A percentile compares a stretch with the other conserved stretches of the same genome.
Conservation (phyloP, 257 asterid genomes). For the Penstemon newberryi region DNA sequence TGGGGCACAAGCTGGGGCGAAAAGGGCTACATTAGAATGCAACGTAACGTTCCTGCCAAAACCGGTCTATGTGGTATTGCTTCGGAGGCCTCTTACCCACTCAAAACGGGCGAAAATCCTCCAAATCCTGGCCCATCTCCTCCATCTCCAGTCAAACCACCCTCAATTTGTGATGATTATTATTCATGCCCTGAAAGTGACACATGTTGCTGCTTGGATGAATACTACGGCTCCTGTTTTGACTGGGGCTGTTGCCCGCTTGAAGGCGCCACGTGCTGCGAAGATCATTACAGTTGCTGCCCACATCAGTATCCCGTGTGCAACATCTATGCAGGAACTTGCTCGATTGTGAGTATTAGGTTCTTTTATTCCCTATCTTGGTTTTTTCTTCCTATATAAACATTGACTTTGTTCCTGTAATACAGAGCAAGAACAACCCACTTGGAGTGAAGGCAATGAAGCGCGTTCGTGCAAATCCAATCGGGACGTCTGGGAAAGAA, state of each 20-base stretch:
- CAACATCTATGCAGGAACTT: slow-evolving; percentile 47
- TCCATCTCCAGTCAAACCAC: slow-evolving; percentile 51
- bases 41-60: slow-evolving; percentile 41
- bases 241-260: slow-evolving; percentile 76
- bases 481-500: slow-evolving; percentile 32
- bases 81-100: slow-evolving; percentile 59
- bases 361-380: not conserved
- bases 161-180: slow-evolving; percentile 48
- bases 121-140: slow-evolving; percentile 34
- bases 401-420: not conserved
- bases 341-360: slow-evolving; percentile 43
- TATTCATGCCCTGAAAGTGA: slow-evolving; percentile 44
- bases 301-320: slow-evolving; percentile 68
- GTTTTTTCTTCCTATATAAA: not conserved
- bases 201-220: slow-evolving; percentile 63
- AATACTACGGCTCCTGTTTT: slow-evolving; percentile 39
- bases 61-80: slow-evolving; percentile 57
- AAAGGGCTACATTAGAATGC: slow-evolving; percentile 48
- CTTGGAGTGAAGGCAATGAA: slow-evolving; percentile 69
- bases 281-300: slow-evolving; percentile 66
- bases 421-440: slow-evolving; percentile 66
- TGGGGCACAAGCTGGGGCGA: slow-evolving; percentile 67
- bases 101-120: slow-evolving; percentile 44
- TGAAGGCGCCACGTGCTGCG: slow-evolving; percentile 65
- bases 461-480: slow-evolving; percentile 57